Evolutionary conservation across 179 eudicot genomes (phyloP).

Genomic region (Carnegiea gigantea): DNA sequence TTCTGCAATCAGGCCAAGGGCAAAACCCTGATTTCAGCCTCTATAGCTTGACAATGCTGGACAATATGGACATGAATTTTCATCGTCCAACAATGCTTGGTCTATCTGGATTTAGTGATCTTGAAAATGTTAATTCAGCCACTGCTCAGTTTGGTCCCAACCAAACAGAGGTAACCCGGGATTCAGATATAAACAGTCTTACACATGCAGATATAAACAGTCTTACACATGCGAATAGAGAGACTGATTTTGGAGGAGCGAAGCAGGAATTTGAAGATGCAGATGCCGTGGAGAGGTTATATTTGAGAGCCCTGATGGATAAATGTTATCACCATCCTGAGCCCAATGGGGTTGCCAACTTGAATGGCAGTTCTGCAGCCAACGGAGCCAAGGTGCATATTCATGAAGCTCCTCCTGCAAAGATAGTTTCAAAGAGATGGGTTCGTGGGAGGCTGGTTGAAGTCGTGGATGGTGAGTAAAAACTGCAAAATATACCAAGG

Average conservation of each 20-base stretch:
- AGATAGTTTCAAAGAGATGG: constrained; percentile 59
- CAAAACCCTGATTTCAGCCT: constrained; percentile 27
- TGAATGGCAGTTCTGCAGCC: constrained; percentile 20
- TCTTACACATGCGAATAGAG: not conserved
- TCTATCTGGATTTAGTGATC: constrained; percentile 16
- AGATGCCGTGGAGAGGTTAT: not conserved
- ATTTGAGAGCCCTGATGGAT: constrained; percentile 21
- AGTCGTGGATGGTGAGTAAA: constrained; percentile 41
- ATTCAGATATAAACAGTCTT: not conserved
- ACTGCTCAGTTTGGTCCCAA: not conserved
- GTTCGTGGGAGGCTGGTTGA: constrained; percentile 87
- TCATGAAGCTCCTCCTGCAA: constrained; percentile 25
- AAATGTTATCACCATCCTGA: constrained; percentile 7
- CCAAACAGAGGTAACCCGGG: not conserved
- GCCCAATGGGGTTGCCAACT: constrained; percentile 31
- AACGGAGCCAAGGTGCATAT: constrained; percentile 26
- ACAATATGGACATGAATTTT: constrained; percentile 24
- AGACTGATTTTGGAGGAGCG: not conserved
- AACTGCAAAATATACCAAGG: not conserved
- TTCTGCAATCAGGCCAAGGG: constrained; percentile 15
- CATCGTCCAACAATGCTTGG: constrained; percentile 12
- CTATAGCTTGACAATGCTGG: constrained; percentile 22
- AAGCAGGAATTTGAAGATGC: not conserved
- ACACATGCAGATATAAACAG: not conserved
- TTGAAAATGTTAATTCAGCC: not conserved